Evolutionary conservation across 2,329 filamentous ascomycete species (phyloP).

Genomic region (Chrysosporium keratinophilum): DNA sequence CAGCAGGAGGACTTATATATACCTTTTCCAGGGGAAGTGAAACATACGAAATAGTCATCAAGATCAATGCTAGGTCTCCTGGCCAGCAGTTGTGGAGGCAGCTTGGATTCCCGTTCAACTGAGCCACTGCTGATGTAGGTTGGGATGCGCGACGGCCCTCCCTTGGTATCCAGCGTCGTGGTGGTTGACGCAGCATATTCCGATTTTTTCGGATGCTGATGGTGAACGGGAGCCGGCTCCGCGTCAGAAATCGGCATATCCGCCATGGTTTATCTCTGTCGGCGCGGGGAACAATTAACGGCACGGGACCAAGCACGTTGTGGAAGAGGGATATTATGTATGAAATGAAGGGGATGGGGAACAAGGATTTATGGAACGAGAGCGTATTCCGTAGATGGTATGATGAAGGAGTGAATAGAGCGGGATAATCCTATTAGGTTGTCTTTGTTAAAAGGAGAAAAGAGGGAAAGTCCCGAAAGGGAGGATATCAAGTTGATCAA

Average conservation of each 20-base stretch:
- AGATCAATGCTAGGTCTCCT: constrained; percentile 36
- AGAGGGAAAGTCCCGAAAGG: no score
- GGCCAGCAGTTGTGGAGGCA: constrained; percentile 15
- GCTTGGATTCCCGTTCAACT: constrained; percentile 11
- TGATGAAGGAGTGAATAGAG: no score
- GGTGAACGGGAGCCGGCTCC: constrained; percentile 1
- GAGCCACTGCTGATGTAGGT: constrained; percentile 14
- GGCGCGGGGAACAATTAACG: background rate
- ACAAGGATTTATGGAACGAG: background rate
- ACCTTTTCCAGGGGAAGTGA: background rate
- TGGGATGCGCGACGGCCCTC: constrained; percentile 6
- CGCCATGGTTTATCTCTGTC: constrained; percentile 1
- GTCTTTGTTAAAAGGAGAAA: no score
- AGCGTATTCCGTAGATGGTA: background rate
- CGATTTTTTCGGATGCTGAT: background rate
- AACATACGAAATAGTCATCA: constrained; percentile 51
- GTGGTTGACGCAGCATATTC: constrained; percentile 5
- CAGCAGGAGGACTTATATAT: constrained; percentile 6
- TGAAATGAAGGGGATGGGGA: background rate
- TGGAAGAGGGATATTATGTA: background rate
- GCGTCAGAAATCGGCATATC: constrained; percentile 6
- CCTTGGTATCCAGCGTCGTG: background rate
- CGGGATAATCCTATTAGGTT: no score
- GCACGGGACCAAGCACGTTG: background rate
- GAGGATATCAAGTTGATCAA: background rate